phyloP scores from a whole-genome alignment of 78 protist genomes.

The Capsaspora owczarzaki region DNA sequence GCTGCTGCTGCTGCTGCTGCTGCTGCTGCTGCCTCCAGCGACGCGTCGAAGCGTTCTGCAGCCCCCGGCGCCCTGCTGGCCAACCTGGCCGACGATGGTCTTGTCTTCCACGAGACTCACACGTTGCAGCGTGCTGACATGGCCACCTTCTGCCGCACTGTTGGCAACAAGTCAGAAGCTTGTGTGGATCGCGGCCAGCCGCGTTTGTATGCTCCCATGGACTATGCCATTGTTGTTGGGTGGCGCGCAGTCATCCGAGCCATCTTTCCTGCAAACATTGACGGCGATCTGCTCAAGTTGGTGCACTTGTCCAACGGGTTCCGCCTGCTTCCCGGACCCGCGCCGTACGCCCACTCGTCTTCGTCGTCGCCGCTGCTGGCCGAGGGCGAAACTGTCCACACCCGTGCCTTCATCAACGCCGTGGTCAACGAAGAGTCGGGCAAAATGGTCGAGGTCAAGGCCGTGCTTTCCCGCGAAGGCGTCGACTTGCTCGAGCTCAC shows the following conservation, averaged over 20 bases:
- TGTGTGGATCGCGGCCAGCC: not conserved
- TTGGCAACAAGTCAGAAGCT: not conserved
- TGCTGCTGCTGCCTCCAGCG: too few relatives aligned
- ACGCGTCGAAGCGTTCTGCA: not conserved
- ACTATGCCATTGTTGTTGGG: conserved; percentile 46
- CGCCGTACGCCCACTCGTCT: too few relatives aligned
- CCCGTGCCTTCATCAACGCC: too few relatives aligned
- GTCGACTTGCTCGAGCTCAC: not conserved
- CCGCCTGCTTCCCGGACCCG: not conserved
- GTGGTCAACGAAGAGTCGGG: too few relatives aligned
- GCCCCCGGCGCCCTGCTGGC: not conserved
- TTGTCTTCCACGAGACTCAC: too few relatives aligned
- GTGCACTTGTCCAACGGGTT: conserved; percentile 46
- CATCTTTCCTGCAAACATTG: conserved; percentile 13
- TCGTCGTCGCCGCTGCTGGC: too few relatives aligned
- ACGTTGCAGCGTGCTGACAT: not conserved
- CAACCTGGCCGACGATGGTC: too few relatives aligned
- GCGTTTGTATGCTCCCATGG: conserved; percentile 36
- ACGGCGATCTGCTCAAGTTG: conserved; percentile 29
- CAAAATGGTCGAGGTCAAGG: conserved; percentile 22
- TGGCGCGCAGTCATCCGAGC: conserved; percentile 41
- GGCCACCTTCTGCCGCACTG: conserved; percentile 5
- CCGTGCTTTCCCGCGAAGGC: not conserved
- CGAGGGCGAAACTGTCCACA: too few relatives aligned
- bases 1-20: too few relatives aligned